Evolutionary conservation across 2,329 filamentous ascomycete species (phyloP).

Genomic region (Venturia asperata): DNA sequence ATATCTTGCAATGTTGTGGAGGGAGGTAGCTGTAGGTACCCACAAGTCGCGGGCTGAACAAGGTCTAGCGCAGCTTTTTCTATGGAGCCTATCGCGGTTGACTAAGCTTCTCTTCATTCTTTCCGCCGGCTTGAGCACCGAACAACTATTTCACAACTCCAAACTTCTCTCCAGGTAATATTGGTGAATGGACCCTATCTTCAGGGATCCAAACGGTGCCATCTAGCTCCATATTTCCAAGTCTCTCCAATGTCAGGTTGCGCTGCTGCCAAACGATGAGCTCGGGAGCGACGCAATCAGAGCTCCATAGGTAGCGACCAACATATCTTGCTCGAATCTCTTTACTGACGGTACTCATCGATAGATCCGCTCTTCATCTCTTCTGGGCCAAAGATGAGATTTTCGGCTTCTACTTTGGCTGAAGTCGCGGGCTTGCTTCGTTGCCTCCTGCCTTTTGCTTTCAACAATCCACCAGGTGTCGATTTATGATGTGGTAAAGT

Average conservation of each 20-base stretch:
- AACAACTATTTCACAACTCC: neutral
- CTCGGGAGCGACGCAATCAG: too few species aligned
- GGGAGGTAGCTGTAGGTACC: too few species aligned
- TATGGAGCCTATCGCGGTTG: neutral
- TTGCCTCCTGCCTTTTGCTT: neutral
- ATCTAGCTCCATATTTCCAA: too few species aligned
- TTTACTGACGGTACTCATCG: neutral
- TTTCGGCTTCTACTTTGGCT: neutral
- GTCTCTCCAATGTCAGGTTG: too few species aligned
- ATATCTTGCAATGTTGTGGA: too few species aligned
- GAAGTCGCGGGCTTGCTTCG: neutral
- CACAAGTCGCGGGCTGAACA: too few species aligned
- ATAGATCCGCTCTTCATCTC: neutral
- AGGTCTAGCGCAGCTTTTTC: neutral
- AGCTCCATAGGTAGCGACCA: neutral
- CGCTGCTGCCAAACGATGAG: too few species aligned
- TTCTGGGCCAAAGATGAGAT: neutral
- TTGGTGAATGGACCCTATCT: too few species aligned
- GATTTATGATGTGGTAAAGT: constrained; percentile 46
- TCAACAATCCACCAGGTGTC: constrained; percentile 31
- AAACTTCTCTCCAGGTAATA: too few species aligned
- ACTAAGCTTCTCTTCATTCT: neutral
- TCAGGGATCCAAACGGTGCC: too few species aligned
- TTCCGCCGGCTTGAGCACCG: neutral
- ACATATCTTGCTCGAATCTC: neutral